Evolutionary conservation across 2,329 filamentous ascomycete species (phyloP).

Genomic region (Ceratocystis colombiana): DNA sequence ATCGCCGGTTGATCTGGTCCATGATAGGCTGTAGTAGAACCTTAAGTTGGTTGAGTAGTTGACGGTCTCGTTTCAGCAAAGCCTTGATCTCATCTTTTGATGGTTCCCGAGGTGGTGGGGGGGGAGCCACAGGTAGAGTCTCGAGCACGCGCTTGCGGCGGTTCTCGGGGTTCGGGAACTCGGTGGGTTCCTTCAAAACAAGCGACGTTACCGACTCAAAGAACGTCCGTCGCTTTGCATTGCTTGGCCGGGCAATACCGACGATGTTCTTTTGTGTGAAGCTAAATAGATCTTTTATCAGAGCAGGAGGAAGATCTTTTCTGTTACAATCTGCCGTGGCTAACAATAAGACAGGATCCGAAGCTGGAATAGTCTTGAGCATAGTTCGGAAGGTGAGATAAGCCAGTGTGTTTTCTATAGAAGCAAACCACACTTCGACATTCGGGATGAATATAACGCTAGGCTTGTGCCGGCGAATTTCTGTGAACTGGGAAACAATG

Average conservation of each 20-base stretch:
- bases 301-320: constrained; percentile 49
- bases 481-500: constrained; percentile 80
- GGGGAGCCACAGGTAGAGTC: constrained; percentile 62
- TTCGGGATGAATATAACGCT: constrained; percentile 92
- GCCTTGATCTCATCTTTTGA: constrained; percentile 72
- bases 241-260: constrained; percentile 55
- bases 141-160: constrained; percentile 80
- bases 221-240: constrained; percentile 60
- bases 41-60: constrained; percentile 78
- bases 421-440: constrained; percentile 74
- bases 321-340: constrained; percentile 66
- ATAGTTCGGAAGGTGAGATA: constrained; percentile 77
- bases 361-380: constrained; percentile 71
- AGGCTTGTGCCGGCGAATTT: constrained; percentile 88
- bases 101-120: constrained; percentile 54
- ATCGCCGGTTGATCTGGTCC: constrained; percentile 88
- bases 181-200: constrained; percentile 65
- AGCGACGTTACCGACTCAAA: constrained; percentile 67
- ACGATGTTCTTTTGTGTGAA: constrained; percentile 72
- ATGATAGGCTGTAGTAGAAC: constrained; percentile 86
- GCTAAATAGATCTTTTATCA: constrained; percentile 73
- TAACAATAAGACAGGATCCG: constrained; percentile 77
- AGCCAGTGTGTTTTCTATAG: constrained; percentile 50
- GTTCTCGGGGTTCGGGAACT: constrained; percentile 78
- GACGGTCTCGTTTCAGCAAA: constrained; percentile 71